Base-by-base conservation (phyloP, 495 filamentous ascomycete genomes). In the Stereocaulon alpinum region DNA sequence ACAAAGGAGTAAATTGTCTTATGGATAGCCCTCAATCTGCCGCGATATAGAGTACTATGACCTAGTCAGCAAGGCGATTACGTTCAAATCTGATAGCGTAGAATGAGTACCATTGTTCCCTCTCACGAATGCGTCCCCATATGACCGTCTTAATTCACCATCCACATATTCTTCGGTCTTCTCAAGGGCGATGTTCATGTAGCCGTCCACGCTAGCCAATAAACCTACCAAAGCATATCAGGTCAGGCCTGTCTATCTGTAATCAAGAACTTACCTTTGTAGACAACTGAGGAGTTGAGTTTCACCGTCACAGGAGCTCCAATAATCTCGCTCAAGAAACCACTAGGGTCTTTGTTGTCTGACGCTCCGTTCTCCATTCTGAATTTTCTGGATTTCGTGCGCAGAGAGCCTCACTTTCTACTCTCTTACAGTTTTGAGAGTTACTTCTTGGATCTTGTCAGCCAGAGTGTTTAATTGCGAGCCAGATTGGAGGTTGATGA, bases 151-250 rank as follows among this genome's bases (percentile, higher is more conserved):
- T 68, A 89, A 80, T 59, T 82, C 82, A 29, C 92, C 94, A 68
- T 91, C 84, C 52, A 93, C 86, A 66, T 83, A 90, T 73, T 98
- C 94, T 61, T 90, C 86, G 0, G 90, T 92, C 71, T 95, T 91
- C 69, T 97, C 93, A 3, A 98, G 80, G 20, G 93, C 90, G 63
- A 98, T 94, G 71, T 98, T 97, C 93, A 98, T 97, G 69, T 96
- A 98, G 42, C 94, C 94, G 69, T 98, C 93, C 45, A 97, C 91
- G 0, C 90, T 95, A 57, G 60, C 57, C 22, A 61, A 57, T 17
- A 61, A 27, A 15, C 60, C 60, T 61, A 17, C 34, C 10, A 24
- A 17, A 9, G 17, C 18, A 50, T n/a, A 50, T 20, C 15, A 3
- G 24, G 14, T 50, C 30, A 50, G 44, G 18, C 22, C n/a, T 17